Conservation (phyloP, 2,329 filamentous ascomycete genomes). For the Fusarium sp. region DNA sequence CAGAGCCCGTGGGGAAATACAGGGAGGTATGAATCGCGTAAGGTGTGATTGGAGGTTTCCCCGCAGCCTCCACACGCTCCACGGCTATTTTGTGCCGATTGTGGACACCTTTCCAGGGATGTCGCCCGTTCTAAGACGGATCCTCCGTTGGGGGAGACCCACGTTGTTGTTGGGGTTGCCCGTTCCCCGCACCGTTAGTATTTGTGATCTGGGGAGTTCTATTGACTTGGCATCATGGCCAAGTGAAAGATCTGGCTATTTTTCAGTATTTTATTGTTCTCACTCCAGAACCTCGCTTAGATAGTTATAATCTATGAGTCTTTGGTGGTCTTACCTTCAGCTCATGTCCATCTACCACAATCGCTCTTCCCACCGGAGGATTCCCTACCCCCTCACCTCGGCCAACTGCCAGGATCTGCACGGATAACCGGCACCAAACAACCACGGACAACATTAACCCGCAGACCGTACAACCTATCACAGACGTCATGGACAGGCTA, state of each 20-base stretch:
- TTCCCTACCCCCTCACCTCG: background rate
- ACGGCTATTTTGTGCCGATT: constrained; percentile 27
- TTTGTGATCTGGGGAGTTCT: background rate
- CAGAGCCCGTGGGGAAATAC: background rate
- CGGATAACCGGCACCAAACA: constrained; percentile 10
- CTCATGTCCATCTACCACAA: too few species aligned
- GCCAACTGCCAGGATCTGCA: background rate
- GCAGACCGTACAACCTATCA: background rate
- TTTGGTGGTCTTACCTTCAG: too few species aligned
- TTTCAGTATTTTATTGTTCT: too few species aligned
- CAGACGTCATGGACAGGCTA: background rate
- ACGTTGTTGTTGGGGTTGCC: constrained; percentile 3
- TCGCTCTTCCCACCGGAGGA: too few species aligned
- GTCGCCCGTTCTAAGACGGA: background rate
- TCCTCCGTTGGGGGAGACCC: too few species aligned
- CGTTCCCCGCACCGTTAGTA: background rate
- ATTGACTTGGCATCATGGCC: background rate
- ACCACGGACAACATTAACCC: background rate
- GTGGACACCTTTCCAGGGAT: constrained; percentile 5
- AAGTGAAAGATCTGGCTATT: too few species aligned
- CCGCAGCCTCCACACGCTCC: constrained; percentile 11
- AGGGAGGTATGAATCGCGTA: background rate
- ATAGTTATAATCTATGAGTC: too few species aligned
- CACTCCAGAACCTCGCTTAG: rapidly evolving
- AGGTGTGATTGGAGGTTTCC: constrained; percentile 1